Conservation (phyloP, 257 asterid genomes). For the Plantago ovata region DNA sequence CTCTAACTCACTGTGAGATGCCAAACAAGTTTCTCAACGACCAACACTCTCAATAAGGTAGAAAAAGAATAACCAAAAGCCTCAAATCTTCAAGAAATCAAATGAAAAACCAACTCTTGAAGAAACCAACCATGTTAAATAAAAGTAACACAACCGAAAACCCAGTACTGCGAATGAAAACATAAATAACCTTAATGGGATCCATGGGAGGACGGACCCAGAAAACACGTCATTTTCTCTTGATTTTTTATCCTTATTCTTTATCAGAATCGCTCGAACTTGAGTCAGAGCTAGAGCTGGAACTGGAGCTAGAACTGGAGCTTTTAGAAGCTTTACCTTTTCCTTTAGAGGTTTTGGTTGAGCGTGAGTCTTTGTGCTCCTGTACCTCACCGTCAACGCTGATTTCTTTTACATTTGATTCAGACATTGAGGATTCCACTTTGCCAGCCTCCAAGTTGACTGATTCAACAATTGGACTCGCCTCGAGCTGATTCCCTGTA, state of each 20-base stretch:
- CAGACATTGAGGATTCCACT: slow-evolving; percentile 23
- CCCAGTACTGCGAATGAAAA: slow-evolving; percentile 3
- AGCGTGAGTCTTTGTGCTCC: background rate
- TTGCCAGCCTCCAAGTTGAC: slow-evolving; percentile 24
- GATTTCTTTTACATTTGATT: slow-evolving; percentile 17
- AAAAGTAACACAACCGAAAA: slow-evolving; percentile 11
- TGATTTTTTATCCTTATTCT: slow-evolving; percentile 29
- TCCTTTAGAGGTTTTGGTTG: background rate
- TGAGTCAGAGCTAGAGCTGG: slow-evolving; percentile 53
- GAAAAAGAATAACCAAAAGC: slow-evolving; percentile 19
- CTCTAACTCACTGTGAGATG: slow-evolving; percentile 8
- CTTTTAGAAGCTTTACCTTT: slow-evolving; percentile 23
- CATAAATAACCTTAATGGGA: background rate
- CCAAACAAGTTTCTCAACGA: slow-evolving; percentile 14
- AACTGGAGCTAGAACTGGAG: slow-evolving; percentile 45
- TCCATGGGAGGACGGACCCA: background rate
- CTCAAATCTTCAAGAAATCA: slow-evolving; percentile 46
- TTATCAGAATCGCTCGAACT: slow-evolving; percentile 56
- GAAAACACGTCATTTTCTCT: slow-evolving; percentile 1
- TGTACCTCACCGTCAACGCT: background rate
- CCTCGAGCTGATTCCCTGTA: slow-evolving; percentile 14
- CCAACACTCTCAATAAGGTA: slow-evolving; percentile 21
- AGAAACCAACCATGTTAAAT: slow-evolving; percentile 35
- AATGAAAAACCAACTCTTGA: slow-evolving; percentile 52
- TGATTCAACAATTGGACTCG: slow-evolving; percentile 23